These are phyloP conservation scores for Chimonanthus salicifolius DNA, from an alignment of 164 flowering plant genomes.

Conservation along the genomic window DNA sequence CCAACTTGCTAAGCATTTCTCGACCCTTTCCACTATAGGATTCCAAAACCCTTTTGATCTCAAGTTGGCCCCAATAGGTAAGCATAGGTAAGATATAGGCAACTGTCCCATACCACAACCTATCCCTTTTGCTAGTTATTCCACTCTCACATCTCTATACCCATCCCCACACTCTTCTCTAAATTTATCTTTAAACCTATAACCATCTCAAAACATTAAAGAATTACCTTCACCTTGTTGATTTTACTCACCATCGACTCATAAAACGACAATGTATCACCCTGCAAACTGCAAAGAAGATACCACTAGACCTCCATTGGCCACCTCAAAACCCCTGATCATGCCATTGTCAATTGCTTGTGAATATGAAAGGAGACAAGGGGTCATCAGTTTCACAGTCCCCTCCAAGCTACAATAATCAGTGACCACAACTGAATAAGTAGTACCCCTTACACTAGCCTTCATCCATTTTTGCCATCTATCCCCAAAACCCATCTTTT, in stretches of 20 bases:
- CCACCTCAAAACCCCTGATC: not conserved
- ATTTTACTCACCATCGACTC: not conserved
- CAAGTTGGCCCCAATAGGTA: not conserved
- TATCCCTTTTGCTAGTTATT: not conserved
- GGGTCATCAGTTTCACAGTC: not conserved
- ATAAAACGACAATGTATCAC: not conserved
- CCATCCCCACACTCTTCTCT: not conserved
- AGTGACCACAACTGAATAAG: not conserved
- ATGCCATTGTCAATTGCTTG: not conserved
- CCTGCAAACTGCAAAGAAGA: not conserved
- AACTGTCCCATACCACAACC: not conserved
- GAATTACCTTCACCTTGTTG: not conserved
- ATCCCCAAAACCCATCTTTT: not conserved
- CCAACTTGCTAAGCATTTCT: not conserved
- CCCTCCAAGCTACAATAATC: not conserved
- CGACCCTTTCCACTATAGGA: not conserved
- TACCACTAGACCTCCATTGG: not conserved
- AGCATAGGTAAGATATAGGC: not conserved
- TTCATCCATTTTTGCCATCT: too few relatives aligned
- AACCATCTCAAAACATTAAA: not conserved
- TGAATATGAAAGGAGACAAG: not conserved
- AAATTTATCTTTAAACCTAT: not conserved
- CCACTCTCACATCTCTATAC: not conserved
- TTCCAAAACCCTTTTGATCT: not conserved
- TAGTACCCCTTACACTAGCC: too few relatives aligned